phyloP scores from a whole-genome alignment of 352 stramenopile genomes.

The Peronospora farinosa region DNA sequence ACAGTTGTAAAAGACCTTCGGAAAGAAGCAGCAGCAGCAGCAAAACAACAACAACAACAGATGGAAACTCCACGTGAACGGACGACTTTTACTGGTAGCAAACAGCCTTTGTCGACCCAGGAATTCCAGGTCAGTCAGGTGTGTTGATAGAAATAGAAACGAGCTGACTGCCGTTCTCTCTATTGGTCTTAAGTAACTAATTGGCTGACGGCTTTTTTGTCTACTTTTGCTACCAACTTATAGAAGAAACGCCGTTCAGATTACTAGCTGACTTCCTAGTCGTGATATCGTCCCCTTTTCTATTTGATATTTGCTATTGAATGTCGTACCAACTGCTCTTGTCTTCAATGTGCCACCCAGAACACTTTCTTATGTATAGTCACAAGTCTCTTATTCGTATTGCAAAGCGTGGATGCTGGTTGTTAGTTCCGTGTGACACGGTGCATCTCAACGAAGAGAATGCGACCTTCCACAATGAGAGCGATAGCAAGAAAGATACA shows the following conservation, averaged over 20 bases:
- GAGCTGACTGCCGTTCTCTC: conserved; percentile 3
- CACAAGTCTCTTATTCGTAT: conserved; percentile 3
- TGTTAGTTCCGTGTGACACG: conserved; percentile 42
- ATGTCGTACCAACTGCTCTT: conserved; percentile 7
- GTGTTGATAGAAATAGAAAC: conserved; percentile 32
- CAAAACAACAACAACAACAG: conserved; percentile 8
- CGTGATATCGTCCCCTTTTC: conserved; percentile 18
- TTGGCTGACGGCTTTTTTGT: conserved; percentile 10
- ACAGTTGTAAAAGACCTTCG: conserved; percentile 87
- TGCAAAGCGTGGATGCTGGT: neutral
- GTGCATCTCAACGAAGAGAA: conserved; percentile 54
- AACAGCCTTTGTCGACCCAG: conserved; percentile 41
- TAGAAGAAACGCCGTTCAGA: conserved; percentile 60
- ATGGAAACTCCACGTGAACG: conserved; percentile 19
- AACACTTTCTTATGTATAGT: conserved; percentile 9
- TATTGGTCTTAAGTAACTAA: neutral
- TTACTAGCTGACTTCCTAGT: conserved; percentile 32
- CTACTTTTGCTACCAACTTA: conserved; percentile 3
- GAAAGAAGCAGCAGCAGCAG: conserved; percentile 42
- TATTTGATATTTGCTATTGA: conserved; percentile 17
- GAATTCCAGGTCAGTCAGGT: conserved; percentile 69
- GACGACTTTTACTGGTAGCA: conserved; percentile 39
- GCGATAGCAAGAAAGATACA: conserved; percentile 40
- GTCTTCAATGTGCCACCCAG: neutral
- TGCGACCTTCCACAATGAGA: conserved; percentile 39